Percentiles rank a stretch among this genome's conserved stretches.
phyloP scores from a whole-genome alignment of 768 basidiomycete species.

The Phylloporus scabripes region DNA sequence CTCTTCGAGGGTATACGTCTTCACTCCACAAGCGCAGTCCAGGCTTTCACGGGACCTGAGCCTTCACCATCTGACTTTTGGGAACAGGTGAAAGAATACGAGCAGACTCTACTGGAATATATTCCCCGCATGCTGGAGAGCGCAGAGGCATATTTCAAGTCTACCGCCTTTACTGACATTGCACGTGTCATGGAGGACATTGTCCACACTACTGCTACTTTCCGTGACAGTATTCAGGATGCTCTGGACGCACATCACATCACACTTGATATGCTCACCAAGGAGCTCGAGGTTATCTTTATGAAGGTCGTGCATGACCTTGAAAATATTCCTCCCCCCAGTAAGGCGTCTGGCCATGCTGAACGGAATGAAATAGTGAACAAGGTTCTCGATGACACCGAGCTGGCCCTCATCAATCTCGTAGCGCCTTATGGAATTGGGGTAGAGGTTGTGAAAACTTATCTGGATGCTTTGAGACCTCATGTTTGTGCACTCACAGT shows the following conservation, averaged over 20 bases:
- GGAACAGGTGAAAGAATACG: constrained; percentile 6
- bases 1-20: background rate
- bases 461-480: constrained; percentile 7
- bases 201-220: constrained; percentile 7
- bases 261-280: constrained; percentile 3
- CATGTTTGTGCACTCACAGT: constrained; percentile 6
- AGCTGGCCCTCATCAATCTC: constrained; percentile 2
- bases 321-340: background rate
- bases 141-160: background rate
- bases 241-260: constrained; percentile 4
- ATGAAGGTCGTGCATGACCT: constrained; percentile 1
- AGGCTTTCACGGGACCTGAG: background rate
- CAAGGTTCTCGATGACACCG: constrained; percentile 3
- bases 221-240: constrained; percentile 9
- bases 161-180: too few species aligned
- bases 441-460: constrained; percentile 1
- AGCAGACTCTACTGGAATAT: constrained; percentile 1
- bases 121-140: constrained; percentile 4
- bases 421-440: constrained; percentile 2
- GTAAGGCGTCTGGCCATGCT: constrained; percentile 3
- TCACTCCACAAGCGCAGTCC: background rate
- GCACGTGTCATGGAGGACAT: constrained; percentile 5
- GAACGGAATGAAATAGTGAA: constrained; percentile 6
- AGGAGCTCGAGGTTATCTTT: constrained; percentile 11
- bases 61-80: constrained; percentile 7